Evolutionary conservation across 2,329 filamentous ascomycete species (phyloP), one percentile per base, ranked within the genome.

Genomic region (Chrysoporthe puriensis): DNA sequence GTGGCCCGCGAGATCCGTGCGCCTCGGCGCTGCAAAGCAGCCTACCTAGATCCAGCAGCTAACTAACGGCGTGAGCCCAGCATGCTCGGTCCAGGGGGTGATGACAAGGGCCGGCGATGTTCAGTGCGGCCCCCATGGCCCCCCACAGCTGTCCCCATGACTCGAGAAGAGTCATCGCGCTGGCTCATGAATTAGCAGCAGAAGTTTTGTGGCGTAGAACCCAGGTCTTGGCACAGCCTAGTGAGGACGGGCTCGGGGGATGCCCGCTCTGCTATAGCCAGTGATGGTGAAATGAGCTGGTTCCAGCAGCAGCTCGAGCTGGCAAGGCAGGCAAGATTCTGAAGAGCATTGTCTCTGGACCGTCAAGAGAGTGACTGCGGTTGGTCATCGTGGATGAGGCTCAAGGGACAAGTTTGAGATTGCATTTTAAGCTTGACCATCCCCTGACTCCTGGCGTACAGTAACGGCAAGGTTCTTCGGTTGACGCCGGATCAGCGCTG

Each of bases 21-120:
- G 64, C 64, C 64, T 21, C 61, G 42, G 44, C 44, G 32, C 40
- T 67, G 64, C 64, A 52, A 9, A 18, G 26, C 18, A 42, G 56
- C 60, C 63, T 66, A 42, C 50, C 66, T 63, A 4, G 40, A 66
- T 62, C 26, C 34, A 68, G 66, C 48, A 62, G 34, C 26, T 66
- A 14, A 11, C 34, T 52, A 32, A 42, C 50, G 18, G 44, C 11
- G 58, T 40, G 9, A 34, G 50, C 50, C 50, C 46, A 7, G 40
- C 44, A 18, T 40, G 26, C 34, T 42, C 36, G 56, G 40, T 4
- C 18, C 26, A 64, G 52, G n/a, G 52, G 26, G 6, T 40, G 36
- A 9, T 18, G 21, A 61, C 40, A 3, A 11, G 32, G 43, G 32
- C 60, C 44, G 44, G 18, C 36, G 60, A 62, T 36, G 52, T 43